Evolutionary conservation across 768 basidiomycete species (phyloP).

Genomic region (Sporobolomyces phaffii): DNA sequence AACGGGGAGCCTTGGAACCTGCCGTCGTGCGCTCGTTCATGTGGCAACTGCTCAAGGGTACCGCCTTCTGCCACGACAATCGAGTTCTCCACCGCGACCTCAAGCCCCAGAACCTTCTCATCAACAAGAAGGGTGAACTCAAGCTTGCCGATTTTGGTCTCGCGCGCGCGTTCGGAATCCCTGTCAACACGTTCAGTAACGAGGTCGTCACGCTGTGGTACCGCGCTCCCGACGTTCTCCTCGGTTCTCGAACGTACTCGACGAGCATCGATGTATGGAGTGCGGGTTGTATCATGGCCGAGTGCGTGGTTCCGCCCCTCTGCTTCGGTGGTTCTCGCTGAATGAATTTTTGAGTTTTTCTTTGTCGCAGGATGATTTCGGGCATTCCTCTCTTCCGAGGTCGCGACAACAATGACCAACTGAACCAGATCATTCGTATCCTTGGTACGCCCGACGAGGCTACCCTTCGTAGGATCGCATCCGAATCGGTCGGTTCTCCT

Average conservation of each 20-base stretch:
- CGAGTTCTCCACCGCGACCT: conserved; percentile 95
- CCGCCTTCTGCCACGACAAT: conserved; percentile 97
- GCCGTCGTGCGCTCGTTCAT: conserved; percentile 88
- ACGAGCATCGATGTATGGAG: conserved; percentile 99
- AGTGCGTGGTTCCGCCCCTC: conserved; percentile 45
- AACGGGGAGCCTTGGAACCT: conserved; percentile 80
- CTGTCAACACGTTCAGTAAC: conserved; percentile 97
- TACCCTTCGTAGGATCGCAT: conserved; percentile 76
- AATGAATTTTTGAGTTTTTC: no score
- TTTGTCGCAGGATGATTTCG: conserved; percentile 66
- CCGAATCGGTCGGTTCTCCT: conserved; percentile 57
- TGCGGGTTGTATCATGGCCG: conserved; percentile 97
- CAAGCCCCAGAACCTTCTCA: conserved; percentile 96
- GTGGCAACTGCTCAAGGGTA: conserved; percentile 94
- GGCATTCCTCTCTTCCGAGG: conserved; percentile 95
- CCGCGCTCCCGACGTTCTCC: conserved; percentile 91
- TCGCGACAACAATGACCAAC: conserved; percentile 91
- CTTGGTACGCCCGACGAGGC: conserved; percentile 89
- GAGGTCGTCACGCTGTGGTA: conserved; percentile 99
- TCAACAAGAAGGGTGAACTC: conserved; percentile 92
- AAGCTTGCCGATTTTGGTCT: conserved; percentile 97
- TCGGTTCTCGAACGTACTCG: conserved; percentile 94
- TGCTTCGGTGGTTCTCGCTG: not conserved
- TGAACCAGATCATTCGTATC: conserved; percentile 95
- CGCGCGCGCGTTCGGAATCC: conserved; percentile 94